Evolutionary conservation across 768 basidiomycete genomes (phyloP), one percentile per base, ranked within the genome.

Genomic region (Termitomyces sp.): DNA sequence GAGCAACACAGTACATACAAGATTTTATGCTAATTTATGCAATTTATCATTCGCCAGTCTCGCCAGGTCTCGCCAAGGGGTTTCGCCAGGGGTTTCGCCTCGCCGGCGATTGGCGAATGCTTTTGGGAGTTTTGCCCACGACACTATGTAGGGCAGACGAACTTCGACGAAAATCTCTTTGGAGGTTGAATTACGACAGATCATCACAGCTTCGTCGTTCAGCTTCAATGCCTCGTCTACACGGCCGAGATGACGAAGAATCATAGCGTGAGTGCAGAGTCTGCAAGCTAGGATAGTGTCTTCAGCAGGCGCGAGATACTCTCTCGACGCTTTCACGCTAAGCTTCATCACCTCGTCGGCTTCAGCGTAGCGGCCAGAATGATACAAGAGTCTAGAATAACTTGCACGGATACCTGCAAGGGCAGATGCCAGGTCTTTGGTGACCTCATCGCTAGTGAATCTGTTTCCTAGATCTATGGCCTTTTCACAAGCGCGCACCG

Each of bases 81-180:
- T n/a, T n/a, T n/a, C n/a, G n/a, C n/a, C n/a, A n/a, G n/a, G n/a
- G n/a, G n/a, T n/a, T n/a, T n/a, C n/a, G n/a, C n/a, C n/a, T n/a
- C n/a, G n/a, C n/a, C n/a, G n/a, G n/a, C n/a, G n/a, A n/a, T n/a
- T n/a, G n/a, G n/a, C n/a, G n/a, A n/a, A n/a, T n/a, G n/a, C n/a
- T n/a, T n/a, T n/a, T n/a, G n/a, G n/a, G n/a, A n/a, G n/a, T n/a
- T n/a, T n/a, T n/a, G n/a, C n/a, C n/a, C n/a, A n/a, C n/a, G n/a
- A n/a, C n/a, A n/a, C n/a, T n/a, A n/a, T n/a, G n/a, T 47, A 55
- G 18, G 61, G 61, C 12, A 59, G 22, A 20, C 48, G 59, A 32
- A 45, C 59, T n/a, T n/a, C n/a, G n/a, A 37, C 30, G 6, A 33
- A 62, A 20, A 56, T 26, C 4, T 33, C 53, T 26, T 54, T 13